These are phyloP conservation scores for Osmanthus fragrans DNA, from an alignment of 257 asterid species.

Conservation along the genomic window DNA sequence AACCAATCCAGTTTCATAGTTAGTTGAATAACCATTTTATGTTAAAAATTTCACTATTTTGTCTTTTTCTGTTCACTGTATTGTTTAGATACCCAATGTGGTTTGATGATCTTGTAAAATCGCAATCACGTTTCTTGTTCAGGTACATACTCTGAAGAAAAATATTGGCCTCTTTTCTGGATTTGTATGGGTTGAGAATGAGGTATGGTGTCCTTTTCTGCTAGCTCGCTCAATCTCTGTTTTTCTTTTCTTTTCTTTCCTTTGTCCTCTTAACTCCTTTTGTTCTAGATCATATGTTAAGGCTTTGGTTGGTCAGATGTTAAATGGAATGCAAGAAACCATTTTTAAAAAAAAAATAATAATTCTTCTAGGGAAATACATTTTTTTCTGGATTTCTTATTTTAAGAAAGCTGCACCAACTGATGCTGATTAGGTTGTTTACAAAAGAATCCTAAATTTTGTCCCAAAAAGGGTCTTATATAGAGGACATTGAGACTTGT, in stretches of 20 bases:
- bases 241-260: neutral
- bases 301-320: neutral
- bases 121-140: slow-evolving; percentile 24
- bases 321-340: neutral
- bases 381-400: slow-evolving; percentile 4
- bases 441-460: neutral
- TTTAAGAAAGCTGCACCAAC: neutral
- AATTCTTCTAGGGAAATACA: neutral
- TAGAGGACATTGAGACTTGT: neutral
- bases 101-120: neutral
- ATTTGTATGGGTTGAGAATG: slow-evolving; percentile 79
- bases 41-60: neutral
- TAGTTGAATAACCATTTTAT: slow-evolving; percentile 5
- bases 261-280: neutral
- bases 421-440: neutral
- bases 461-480: neutral
- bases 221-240: neutral
- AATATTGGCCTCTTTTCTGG: slow-evolving; percentile 93
- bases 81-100: neutral
- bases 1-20: neutral
- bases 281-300: slow-evolving; percentile 14
- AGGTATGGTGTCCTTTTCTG: slow-evolving; percentile 43
- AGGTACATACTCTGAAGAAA: slow-evolving; percentile 74
- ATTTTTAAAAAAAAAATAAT: neutral
- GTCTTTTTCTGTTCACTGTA: neutral